phyloP scores from a whole-genome alignment of 345 rosid genomes.

The Hypericum androsaemum region DNA sequence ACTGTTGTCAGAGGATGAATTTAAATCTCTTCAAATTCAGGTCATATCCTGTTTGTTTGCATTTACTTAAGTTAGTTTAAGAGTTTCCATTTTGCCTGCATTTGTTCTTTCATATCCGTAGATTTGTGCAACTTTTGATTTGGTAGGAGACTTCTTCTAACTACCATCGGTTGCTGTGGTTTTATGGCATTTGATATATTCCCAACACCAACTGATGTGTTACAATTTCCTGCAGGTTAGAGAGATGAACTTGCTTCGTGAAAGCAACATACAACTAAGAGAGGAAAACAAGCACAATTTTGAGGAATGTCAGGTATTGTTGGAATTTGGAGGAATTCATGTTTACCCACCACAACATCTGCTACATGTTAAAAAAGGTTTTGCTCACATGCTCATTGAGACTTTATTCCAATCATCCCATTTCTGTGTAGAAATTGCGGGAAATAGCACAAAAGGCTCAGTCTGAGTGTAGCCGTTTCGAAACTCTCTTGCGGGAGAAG shows the following conservation, averaged over 20 bases:
- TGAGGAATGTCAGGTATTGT: constrained; percentile 80
- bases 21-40: constrained; percentile 83
- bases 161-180: not conserved
- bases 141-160: not conserved
- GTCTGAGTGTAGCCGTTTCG: constrained; percentile 41
- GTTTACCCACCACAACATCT: not conserved
- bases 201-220: too few species aligned
- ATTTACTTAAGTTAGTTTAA: not conserved
- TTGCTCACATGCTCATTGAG: not conserved
- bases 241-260: constrained; percentile 87
- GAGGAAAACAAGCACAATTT: constrained; percentile 97
- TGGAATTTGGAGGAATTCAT: constrained; percentile 2
- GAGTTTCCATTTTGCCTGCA: not conserved
- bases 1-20: constrained; percentile 75
- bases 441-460: constrained; percentile 56
- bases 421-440: constrained; percentile 53
- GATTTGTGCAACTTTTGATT: too few species aligned
- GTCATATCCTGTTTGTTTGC: constrained; percentile 19
- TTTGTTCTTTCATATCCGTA: too few species aligned
- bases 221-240: constrained; percentile 41
- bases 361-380: not conserved
- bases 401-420: constrained; percentile 2
- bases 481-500: constrained; percentile 43
- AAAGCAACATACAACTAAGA: constrained; percentile 89
- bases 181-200: not conserved